Conservation (phyloP, 2,329 filamentous ascomycete species). For the Ceratocystis alfenasii region DNA sequence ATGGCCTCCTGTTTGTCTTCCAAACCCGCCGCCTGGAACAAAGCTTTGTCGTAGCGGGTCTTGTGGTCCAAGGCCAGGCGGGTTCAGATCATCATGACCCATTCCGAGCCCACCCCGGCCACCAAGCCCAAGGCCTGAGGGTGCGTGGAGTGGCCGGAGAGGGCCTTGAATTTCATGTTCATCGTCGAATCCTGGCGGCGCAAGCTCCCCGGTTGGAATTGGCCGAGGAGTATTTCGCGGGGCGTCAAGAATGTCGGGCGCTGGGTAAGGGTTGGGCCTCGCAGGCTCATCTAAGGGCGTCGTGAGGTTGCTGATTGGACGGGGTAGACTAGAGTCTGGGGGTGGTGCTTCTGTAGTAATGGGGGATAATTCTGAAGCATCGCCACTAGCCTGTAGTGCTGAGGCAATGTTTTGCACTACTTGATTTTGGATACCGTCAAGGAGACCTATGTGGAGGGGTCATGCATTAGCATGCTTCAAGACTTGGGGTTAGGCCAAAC, state of each 20-base stretch:
- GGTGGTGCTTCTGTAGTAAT: neutral
- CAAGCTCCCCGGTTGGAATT: conserved; percentile 59
- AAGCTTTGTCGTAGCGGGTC: conserved; percentile 65
- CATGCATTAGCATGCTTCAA: conserved; percentile 1
- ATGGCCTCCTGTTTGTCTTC: conserved; percentile 31
- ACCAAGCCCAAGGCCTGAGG: conserved; percentile 24
- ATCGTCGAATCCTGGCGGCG: conserved; percentile 85
- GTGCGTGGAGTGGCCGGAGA: conserved; percentile 31
- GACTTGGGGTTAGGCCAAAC: conserved; percentile 15
- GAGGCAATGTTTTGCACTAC: conserved; percentile 79
- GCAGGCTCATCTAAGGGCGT: conserved; percentile 37
- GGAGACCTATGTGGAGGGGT: conserved; percentile 40
- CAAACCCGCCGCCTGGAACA: conserved; percentile 47
- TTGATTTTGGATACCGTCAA: conserved; percentile 59
- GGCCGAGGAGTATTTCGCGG: conserved; percentile 31
- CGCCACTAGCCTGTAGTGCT: conserved; percentile 63
- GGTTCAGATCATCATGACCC: conserved; percentile 79
- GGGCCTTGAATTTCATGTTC: conserved; percentile 72
- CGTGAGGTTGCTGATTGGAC: conserved; percentile 54
- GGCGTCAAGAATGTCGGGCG: conserved; percentile 10
- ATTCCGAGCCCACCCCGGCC: conserved; percentile 53
- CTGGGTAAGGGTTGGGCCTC: conserved; percentile 34
- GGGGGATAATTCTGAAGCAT: conserved; percentile 35
- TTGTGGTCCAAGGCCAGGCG: conserved; percentile 70
- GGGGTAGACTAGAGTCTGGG: conserved; percentile 21